Base-by-base conservation (phyloP, 495 filamentous ascomycete genomes). In the Tetracladium marchalianum region DNA sequence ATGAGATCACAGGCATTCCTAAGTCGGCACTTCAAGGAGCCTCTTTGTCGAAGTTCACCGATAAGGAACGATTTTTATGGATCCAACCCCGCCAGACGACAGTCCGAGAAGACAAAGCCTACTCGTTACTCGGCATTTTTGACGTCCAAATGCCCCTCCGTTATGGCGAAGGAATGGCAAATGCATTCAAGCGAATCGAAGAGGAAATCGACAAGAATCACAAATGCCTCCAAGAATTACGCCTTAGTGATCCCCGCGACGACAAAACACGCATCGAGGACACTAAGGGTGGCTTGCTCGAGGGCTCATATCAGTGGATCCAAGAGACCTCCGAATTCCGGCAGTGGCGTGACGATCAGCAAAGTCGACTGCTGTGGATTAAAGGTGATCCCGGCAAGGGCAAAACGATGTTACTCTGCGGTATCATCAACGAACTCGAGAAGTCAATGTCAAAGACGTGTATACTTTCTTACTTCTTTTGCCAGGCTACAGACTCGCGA, bases 381-480 rank as follows among this genome's bases (percentile, higher is more conserved):
- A 68, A 62, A 35, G 66, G 64, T 17, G 63, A 61, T 44, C 52
- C 64, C 41, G 62, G 65, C 27, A 66, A 66, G 39, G 65, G 63
- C 37, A 69, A 69, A 52, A 69, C 65, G 8, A 69, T 69, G 65
- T 44, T 67, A 38, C 53, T 64, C 35, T 62, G 61, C 44, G 59
- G 62, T 16, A 59, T 66, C 17, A 55, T 63, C 15, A 44, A 65
- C 35, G 53, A 62, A 45, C 37, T 66, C 12, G 15, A 43, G 15
- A 50, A 52, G 10, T 34, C 36, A 16, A 41, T 35, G 7, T 16
- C 38, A 13, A 19, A 35, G 7, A 40, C 40, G 1, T n/a, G n/a
- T 27, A 15, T 22, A 5, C 27, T 50, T 7, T 41, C 61, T 9
- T 74, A 64, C 54, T 75, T 75, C 56, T 71, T 75, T 53, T 74